Base-by-base conservation (phyloP, 2,329 filamentous ascomycete species). In the Cladophialophora chaetospira region DNA sequence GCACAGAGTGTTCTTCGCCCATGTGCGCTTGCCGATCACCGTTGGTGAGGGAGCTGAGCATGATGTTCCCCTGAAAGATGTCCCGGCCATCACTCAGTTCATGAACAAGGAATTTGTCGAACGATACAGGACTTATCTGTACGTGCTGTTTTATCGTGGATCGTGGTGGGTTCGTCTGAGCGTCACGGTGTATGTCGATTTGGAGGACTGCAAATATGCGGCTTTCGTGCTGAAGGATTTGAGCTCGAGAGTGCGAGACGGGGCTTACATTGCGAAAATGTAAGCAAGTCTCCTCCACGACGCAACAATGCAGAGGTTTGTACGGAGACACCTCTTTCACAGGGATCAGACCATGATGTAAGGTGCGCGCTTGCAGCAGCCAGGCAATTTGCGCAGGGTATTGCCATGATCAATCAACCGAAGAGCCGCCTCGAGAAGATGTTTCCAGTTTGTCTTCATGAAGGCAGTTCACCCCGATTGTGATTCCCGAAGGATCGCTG, bases 161-260 rank as follows among this genome's bases (percentile, higher is more conserved):
- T 77, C 77, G 45, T 82, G 85, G 70, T 96, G 88, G 88, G 77
- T 80, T 0, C 77, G 92, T 43, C 66, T 95, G 46, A 91, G 88
- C 69, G 89, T 83, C 10, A 90, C 96, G 77, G 80, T 93, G 0
- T 97, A 93, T 70, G 72, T 96, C n/a, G 89, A 89, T 21, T 69
- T 86, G 61, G 78, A 78, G 6, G 91, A 96, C 71, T 96, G 93
- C 67, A 82, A 87, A 68, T 88, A 82, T 81, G 80, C 80, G 4
- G 88, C 79, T 0, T 67, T 75, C 48, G 74, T 80, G 6, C 70
- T 93, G 67, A 80, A 82, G 68, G 73, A 76, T 35, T 61, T 88
- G 5, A 84, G 80, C 65, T 74, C 75, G 26, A 73, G 78, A 64
- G 78, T 80, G 28, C 40, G 31, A 11, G 28, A 10, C 42, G 55